A percentile compares a stretch with the other conserved stretches of the same genome.
These are phyloP conservation scores for Lumnitzera littorea DNA, from an alignment of 345 rosid genomes.

Conservation along the genomic window DNA sequence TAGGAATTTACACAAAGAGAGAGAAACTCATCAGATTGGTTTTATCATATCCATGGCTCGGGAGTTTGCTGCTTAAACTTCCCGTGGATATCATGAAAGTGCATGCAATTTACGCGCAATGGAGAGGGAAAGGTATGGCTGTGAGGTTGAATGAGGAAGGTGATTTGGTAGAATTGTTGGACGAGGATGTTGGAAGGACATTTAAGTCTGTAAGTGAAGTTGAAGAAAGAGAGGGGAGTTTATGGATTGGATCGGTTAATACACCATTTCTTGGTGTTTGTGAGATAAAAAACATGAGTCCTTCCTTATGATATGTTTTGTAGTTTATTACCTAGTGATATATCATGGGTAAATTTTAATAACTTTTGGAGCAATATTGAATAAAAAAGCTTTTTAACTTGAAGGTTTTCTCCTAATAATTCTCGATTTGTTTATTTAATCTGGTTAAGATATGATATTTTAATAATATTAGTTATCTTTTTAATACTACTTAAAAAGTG, in stretches of 20 bases:
- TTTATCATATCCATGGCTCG: constrained; percentile 37
- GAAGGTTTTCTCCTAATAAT: too few species aligned
- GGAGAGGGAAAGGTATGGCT: constrained; percentile 46
- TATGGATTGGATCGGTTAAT: constrained; percentile 58
- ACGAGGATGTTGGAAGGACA: constrained; percentile 20
- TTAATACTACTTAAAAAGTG: too few species aligned
- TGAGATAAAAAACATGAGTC: not conserved
- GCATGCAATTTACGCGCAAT: constrained; percentile 24
- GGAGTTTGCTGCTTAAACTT: constrained; percentile 32
- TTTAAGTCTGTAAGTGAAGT: constrained; percentile 58
- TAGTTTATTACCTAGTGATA: too few species aligned
- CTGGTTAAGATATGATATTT: too few species aligned
- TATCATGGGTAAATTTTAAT: too few species aligned
- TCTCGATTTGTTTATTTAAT: too few species aligned
- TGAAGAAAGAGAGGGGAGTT: constrained; percentile 32
- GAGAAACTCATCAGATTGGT: constrained; percentile 22
- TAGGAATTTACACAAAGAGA: constrained; percentile 45
- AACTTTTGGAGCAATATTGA: too few species aligned
- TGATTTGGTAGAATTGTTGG: constrained; percentile 32
- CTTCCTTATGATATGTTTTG: too few species aligned
- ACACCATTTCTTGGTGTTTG: constrained; percentile 38
- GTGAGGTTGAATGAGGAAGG: constrained; percentile 66
- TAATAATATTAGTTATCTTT: too few species aligned
- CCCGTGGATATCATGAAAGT: constrained; percentile 36
- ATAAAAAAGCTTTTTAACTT: too few species aligned